These are phyloP conservation scores for Boletus eberwhitei DNA, from an alignment of 768 basidiomycete genomes.

Conservation along the genomic window DNA sequence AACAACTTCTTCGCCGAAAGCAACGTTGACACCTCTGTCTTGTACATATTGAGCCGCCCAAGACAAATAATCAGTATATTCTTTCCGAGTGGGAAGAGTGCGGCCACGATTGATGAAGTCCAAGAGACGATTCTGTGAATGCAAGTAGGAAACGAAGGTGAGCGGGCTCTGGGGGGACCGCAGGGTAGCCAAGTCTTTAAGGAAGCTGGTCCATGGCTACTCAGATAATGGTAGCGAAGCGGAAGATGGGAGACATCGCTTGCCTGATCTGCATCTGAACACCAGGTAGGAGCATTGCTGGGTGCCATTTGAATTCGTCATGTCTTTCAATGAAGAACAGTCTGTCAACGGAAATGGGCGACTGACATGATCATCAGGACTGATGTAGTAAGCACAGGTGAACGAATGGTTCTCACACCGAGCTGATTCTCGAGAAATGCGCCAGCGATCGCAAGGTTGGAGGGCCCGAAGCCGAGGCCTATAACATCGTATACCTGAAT, in stretches of 20 bases:
- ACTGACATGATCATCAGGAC: slow-evolving; percentile 5
- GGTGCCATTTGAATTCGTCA: slow-evolving; percentile 49
- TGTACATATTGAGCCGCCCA: slow-evolving; percentile 49
- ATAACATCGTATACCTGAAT: slow-evolving; percentile 40
- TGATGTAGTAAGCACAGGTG: background rate
- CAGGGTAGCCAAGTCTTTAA: slow-evolving; percentile 54
- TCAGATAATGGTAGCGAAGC: slow-evolving; percentile 3
- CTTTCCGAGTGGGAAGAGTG: slow-evolving; percentile 49
- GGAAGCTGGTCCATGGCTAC: slow-evolving; percentile 33
- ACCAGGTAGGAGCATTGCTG: slow-evolving; percentile 52
- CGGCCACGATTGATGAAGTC: slow-evolving; percentile 53
- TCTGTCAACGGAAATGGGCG: slow-evolving; percentile 24
- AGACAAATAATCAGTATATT: slow-evolving; percentile 52
- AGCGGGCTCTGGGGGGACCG: slow-evolving; percentile 48
- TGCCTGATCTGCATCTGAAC: slow-evolving; percentile 54
- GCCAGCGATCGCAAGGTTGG: slow-evolving; percentile 49
- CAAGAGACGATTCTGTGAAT: slow-evolving; percentile 45
- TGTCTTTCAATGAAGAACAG: slow-evolving; percentile 50
- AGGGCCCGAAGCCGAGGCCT: slow-evolving; percentile 52
- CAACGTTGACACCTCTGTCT: slow-evolving; percentile 40
- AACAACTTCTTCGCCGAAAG: slow-evolving; percentile 47
- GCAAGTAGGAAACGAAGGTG: slow-evolving; percentile 52
- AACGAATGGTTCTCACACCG: slow-evolving; percentile 6
- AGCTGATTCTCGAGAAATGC: slow-evolving; percentile 42
- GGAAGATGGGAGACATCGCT: background rate